Base-by-base conservation (phyloP, 108 stramenopile species). In the Nitzschia inconspicua region DNA sequence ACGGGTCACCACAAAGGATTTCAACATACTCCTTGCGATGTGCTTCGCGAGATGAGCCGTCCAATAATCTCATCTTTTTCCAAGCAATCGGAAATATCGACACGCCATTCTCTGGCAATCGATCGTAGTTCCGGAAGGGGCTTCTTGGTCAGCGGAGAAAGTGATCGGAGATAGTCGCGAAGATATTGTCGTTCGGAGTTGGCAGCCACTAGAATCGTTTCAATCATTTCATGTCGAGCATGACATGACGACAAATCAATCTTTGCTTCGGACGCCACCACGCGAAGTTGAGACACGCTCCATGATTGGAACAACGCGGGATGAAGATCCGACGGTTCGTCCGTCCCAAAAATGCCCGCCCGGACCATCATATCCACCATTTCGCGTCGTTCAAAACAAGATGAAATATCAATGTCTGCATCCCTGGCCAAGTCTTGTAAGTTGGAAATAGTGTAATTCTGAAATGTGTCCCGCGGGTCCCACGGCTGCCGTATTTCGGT, bases 1-100 rank as follows among this genome's bases (percentile, higher is more conserved):
- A n/a, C n/a, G n/a, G n/a, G n/a, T n/a, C n/a, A n/a, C n/a, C n/a
- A n/a, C n/a, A n/a, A n/a, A n/a, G n/a, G n/a, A n/a, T n/a, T n/a
- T n/a, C n/a, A n/a, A n/a, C n/a, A n/a, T n/a, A n/a, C n/a, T n/a
- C n/a, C n/a, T n/a, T n/a, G n/a, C n/a, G n/a, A n/a, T n/a, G n/a
- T n/a, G n/a, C n/a, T n/a, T n/a, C n/a, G n/a, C 37, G 60, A 28
- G 24, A 63, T 48, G 2, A 80, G 51, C 4, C 65, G 57, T 20
- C 68, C 41, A 40, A 80, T 72, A 16, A 81, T 77, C 36, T 85
- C 84, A 7, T 51, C 63, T 41, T 67, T 64, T 62, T 85, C 84
- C 18, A 85, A 32, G 49, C 77, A 78, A 56, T 58, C 68, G 13
- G 69, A 68, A 32, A 81, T 57, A 34, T 85, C 67, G 36, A 85